phyloP scores from a whole-genome alignment of 352 stramenopile genomes.

The Phytophthora hybrid region DNA sequence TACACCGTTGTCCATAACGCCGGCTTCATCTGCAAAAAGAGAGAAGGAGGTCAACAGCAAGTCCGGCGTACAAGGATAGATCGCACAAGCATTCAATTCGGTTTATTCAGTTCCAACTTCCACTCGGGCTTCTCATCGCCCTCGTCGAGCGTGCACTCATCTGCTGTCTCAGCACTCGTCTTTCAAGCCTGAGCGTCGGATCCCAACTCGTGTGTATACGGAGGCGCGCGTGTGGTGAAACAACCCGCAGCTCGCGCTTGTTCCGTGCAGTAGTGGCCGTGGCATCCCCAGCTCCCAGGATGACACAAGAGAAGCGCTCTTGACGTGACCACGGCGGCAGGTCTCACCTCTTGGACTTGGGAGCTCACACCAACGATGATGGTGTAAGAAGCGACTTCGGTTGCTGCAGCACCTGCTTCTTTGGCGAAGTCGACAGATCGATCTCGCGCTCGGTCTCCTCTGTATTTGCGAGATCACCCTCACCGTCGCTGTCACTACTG shows the following conservation, averaged over 20 bases:
- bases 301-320: slow-evolving; percentile 18
- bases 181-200: slow-evolving; percentile 17
- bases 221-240: slow-evolving; percentile 22
- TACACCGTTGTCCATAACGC: no score
- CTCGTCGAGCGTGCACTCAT: slow-evolving; percentile 23
- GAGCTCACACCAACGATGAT: slow-evolving; percentile 65
- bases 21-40: no score
- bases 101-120: slow-evolving; percentile 41
- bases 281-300: not conserved
- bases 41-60: no score
- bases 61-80: not conserved
- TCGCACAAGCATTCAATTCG: slow-evolving; percentile 43
- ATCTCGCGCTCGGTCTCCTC: slow-evolving; percentile 29
- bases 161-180: slow-evolving; percentile 25
- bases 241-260: slow-evolving; percentile 19
- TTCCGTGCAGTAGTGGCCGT: slow-evolving; percentile 26
- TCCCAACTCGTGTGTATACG: slow-evolving; percentile 30
- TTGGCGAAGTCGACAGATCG: slow-evolving; percentile 37
- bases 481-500: slow-evolving; percentile 35
- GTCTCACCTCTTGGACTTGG: slow-evolving; percentile 28
- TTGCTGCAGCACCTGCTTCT: slow-evolving; percentile 54
- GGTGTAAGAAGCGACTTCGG: slow-evolving; percentile 55
- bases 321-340: slow-evolving; percentile 13
- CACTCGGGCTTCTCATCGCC: slow-evolving; percentile 34
- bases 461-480: slow-evolving; percentile 29